Evolutionary conservation across 1,284 basidiomycete species (phyloP), one percentile per base, ranked within the genome.

Genomic region (Trametes polyzona): DNA sequence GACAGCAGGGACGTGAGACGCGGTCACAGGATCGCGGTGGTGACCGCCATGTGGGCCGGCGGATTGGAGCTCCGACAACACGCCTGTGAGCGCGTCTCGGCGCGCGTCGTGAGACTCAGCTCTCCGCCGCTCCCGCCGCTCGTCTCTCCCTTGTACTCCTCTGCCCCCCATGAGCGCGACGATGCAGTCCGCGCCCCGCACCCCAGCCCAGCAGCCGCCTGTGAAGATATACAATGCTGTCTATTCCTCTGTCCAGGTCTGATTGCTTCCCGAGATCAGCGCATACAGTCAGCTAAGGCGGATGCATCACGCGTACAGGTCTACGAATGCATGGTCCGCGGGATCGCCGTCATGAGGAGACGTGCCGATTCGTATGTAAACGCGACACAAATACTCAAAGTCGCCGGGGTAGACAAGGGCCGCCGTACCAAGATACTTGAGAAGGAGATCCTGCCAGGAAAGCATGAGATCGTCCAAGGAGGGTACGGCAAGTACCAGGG

Each of bases 401-500:
- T 99, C 39, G 97, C 97, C 8, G 97, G 97, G 39, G 91, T 99
- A 58, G 95, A 97, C 76, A 99, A 99, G 76, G 95, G 95, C 2
- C 86, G 92, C 36, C 83, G 97, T 40, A 98, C 96, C 21, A 98
- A 98, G 83, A 98, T 98, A 57, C 82, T 99, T 33, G 97, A 99
- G 78, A 97, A 96, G 74, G 96, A 99, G 77, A 93, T 99, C 61
- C 83, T 96, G 37, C 91, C 92, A 42, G 96, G 96, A 49, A 90
- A 94, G 74, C 96, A 99, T 74, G 96, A 99, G 75, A 99, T 99
- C 74, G 95, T 99, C 11, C 97, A 99, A 73, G 97, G 97, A 46
- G 97, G 97, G 37, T 99, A 98, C 70, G 97, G 97, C 40, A 98
- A 98, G 77, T 99, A 98, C 73, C 97, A 99, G 74, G 97, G 97